Base-by-base conservation (phyloP, 768 basidiomycete genomes). In the Auricularia cornea region DNA sequence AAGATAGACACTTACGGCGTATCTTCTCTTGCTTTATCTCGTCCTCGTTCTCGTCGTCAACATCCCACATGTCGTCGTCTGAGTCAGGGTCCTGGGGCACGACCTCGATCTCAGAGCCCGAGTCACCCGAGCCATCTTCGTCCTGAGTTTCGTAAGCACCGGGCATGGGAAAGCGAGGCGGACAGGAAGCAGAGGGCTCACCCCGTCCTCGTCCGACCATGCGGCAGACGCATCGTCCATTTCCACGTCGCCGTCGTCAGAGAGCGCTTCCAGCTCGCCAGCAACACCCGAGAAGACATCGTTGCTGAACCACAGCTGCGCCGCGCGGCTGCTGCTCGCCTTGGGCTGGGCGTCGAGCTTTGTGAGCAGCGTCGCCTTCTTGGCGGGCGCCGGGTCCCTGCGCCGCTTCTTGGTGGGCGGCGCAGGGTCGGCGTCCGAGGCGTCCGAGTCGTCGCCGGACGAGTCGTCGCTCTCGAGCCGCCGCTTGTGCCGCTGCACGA, bases 241-340 rank as follows among this genome's bases (percentile, higher is more conserved):
- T n/a, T 75, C 76, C 20, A 74, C 74, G 20, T 76, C 74, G 3
- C 74, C 77, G 3, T 75, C 75, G 6, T 75, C 77, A 23, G 76
- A 76, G 48, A 79, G 77, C 11, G 72, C 72, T 35, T 79, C 70
- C 4, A 72, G 81, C 51, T 78, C 61, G 32, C 82, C 84, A 6
- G 84, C 73, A 2, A 81, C 71, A 28, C 83, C 88, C 59, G 85
- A 81, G 79, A 99, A 99, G 52, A 97, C 75, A 60, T 90, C 89
- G 74, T 97, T 96, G 67, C 90, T 88, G 76, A 98, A 99, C 97
- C 97, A 99, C n/a, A 98, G 72, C 68, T 88, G 83, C 2, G 94
- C 84, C 54, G 86, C 80, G 56, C 81, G 81, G 68, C 81, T 85
- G 14, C 71, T 70, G 23, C 72, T 65, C 20, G 68, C 62, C 64